Conservation (phyloP, 1,284 basidiomycete species). For the Puccinia brachypodii region DNA sequence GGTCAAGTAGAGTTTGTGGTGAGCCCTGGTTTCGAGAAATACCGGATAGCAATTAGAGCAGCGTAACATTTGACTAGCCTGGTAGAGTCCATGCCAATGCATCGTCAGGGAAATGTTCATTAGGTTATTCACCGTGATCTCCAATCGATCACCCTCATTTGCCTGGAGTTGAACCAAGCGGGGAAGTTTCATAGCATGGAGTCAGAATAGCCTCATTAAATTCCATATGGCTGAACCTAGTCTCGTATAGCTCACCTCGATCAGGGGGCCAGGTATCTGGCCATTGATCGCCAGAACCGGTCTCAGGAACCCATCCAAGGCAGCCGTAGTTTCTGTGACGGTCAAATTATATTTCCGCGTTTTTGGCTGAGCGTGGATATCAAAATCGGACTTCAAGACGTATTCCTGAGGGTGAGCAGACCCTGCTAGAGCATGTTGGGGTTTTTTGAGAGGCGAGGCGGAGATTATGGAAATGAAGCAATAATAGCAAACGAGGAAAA, state of each 20-base stretch:
- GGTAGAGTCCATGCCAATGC: constrained; percentile 61
- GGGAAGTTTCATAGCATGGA: not conserved
- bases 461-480: not conserved
- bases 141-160: constrained; percentile 58
- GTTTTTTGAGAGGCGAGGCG: not conserved
- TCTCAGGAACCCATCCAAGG: constrained; percentile 59
- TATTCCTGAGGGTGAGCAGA: constrained; percentile 42
- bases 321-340: constrained; percentile 50
- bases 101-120: constrained; percentile 58
- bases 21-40: not conserved
- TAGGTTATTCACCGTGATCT: constrained; percentile 60
- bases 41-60: not conserved
- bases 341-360: constrained; percentile 52
- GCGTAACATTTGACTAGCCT: constrained; percentile 54
- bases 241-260: constrained; percentile 57
- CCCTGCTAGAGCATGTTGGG: not conserved
- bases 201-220: not conserved
- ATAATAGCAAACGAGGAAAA: not conserved
- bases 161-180: not conserved
- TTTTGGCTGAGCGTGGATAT: constrained; percentile 50
- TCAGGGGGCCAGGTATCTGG: constrained; percentile 61
- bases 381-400: constrained; percentile 51
- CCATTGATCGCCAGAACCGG: constrained; percentile 62
- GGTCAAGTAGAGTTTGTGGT: not conserved
- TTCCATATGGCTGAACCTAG: not conserved